Conservation (phyloP, 2,329 filamentous ascomycete genomes). For the Lomentospora prolificans region DNA sequence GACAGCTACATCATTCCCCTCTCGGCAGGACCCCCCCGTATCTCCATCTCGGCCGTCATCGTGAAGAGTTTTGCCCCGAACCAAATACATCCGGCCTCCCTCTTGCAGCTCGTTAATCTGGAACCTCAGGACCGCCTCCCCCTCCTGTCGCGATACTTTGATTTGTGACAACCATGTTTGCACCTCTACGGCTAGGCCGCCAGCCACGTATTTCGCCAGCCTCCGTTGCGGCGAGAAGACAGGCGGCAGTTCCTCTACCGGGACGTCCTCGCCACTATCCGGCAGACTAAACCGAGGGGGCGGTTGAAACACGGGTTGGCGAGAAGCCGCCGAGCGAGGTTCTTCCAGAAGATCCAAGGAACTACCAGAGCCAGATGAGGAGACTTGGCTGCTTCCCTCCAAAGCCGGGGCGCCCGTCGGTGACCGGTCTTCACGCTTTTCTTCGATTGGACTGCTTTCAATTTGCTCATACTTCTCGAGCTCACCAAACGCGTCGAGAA, state of each 20-base stretch:
- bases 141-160: conserved; percentile 1
- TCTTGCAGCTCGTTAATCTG: conserved; percentile 3
- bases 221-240: conserved; percentile 26
- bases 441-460: too few species aligned
- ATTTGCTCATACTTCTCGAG: not conserved
- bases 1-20: conserved; percentile 1
- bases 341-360: not conserved
- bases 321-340: not conserved
- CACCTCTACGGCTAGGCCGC: conserved; percentile 27
- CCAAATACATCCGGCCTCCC: conserved; percentile 6
- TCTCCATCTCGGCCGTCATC: not conserved
- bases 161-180: conserved; percentile 32
- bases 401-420: too few species aligned
- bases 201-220: conserved; percentile 24
- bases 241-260: conserved; percentile 14
- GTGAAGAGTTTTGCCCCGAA: not conserved
- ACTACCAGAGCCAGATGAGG: not conserved
- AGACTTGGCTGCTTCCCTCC: not conserved
- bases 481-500: not conserved
- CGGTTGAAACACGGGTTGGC: conserved; percentile 4
- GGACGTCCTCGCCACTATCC: not conserved
- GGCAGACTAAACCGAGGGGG: conserved; percentile 3
- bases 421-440: too few species aligned
- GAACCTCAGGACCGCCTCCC: not conserved
- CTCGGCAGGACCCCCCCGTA: not conserved